A percentile compares a stretch with the other conserved stretches of the same genome.
phyloP scores from a whole-genome alignment of 805 yeast species.

The Wickerhamomyces bisporus region DNA sequence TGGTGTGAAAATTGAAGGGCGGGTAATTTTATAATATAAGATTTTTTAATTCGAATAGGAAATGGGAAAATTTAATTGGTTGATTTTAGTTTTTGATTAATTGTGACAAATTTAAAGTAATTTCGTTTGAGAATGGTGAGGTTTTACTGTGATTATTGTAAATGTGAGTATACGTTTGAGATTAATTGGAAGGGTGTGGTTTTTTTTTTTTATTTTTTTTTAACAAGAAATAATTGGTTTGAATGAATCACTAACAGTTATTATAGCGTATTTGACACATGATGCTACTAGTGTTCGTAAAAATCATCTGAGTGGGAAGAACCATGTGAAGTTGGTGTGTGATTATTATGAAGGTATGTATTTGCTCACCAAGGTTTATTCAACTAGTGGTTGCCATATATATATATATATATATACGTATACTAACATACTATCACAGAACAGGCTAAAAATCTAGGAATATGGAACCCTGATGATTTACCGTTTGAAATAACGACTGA shows the following conservation, averaged over 20 bases:
- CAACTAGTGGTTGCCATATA: too few species aligned
- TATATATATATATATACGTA: too few species aligned
- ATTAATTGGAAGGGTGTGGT: not conserved
- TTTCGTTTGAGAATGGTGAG: conserved; percentile 63
- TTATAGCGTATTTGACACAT: conserved; percentile 65
- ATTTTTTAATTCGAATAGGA: too few species aligned
- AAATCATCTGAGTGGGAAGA: conserved; percentile 71
- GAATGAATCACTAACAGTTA: conserved; percentile 3
- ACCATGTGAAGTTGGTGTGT: conserved; percentile 66
- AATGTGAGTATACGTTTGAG: conserved; percentile 37
- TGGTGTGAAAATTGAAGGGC: too few species aligned
- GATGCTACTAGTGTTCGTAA: conserved; percentile 84
- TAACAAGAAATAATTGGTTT: too few species aligned
- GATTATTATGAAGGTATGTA: conserved; percentile 78
- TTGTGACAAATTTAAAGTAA: too few species aligned
- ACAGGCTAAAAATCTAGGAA: conserved; percentile 28
- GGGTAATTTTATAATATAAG: too few species aligned
- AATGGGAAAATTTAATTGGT: too few species aligned
- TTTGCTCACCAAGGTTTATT: too few species aligned
- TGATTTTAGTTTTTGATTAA: too few species aligned
- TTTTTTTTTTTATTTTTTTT: not conserved
- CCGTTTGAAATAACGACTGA: conserved; percentile 17
- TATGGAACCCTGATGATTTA: conserved; percentile 26
- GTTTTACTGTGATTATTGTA: conserved; percentile 82
- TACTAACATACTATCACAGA: too few species aligned